phyloP scores from a whole-genome alignment of 2,329 filamentous ascomycete genomes.

The Stachybotrys echinatus region DNA sequence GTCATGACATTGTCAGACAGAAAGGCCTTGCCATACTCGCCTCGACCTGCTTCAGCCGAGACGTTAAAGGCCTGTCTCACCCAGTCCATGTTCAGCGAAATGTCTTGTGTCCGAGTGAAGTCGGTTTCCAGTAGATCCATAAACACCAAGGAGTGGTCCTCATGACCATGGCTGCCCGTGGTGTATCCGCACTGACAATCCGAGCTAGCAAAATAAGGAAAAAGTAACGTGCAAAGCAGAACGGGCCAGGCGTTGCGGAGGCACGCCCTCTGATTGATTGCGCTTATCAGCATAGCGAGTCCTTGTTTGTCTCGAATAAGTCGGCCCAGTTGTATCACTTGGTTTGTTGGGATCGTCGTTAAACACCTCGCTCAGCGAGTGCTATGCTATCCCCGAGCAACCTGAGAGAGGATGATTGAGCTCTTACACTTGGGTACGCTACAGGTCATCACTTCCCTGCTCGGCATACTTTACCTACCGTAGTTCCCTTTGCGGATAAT shows the following conservation, averaged over 20 bases:
- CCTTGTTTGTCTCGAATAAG: neutral
- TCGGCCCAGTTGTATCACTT: neutral
- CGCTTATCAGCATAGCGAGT: neutral
- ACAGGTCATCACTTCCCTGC: too few relatives aligned
- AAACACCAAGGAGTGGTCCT: slow-evolving; percentile 44
- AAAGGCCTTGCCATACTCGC: slow-evolving; percentile 62
- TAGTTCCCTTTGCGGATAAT: too few relatives aligned
- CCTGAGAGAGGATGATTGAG: neutral
- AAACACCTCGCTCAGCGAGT: too few relatives aligned
- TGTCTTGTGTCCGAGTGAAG: slow-evolving; percentile 52
- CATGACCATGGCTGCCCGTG: slow-evolving; percentile 36
- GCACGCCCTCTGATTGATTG: neutral
- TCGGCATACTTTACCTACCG: too few relatives aligned
- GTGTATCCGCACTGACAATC: slow-evolving; percentile 71
- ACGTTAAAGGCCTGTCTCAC: slow-evolving; percentile 62
- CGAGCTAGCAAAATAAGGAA: slow-evolving; percentile 21
- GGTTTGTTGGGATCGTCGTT: too few relatives aligned
- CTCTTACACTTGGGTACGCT: too few relatives aligned
- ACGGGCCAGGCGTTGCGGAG: neutral
- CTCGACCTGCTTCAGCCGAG: slow-evolving; percentile 49
- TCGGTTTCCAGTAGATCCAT: slow-evolving; percentile 68
- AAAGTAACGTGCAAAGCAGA: slow-evolving; percentile 5
- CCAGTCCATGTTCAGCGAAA: slow-evolving; percentile 56
- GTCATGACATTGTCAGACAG: slow-evolving; percentile 49
- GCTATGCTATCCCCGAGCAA: neutral